Conservation (phyloP, 768 basidiomycete species). For the Xerocomellus amylosporus region DNA sequence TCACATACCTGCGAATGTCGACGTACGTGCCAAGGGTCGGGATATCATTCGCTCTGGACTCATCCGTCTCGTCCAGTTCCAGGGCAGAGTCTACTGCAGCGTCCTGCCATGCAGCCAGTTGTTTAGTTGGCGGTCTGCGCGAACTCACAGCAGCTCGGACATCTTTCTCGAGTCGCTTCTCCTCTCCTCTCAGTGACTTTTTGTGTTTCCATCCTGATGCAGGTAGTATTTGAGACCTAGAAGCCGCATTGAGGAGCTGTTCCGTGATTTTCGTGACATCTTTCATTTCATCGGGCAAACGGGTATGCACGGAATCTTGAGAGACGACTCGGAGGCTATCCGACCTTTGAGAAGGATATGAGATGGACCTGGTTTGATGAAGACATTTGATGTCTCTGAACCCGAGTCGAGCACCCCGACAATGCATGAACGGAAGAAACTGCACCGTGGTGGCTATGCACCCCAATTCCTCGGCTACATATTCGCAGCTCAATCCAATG, state of each 20-base stretch:
- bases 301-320: neutral
- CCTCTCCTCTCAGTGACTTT: slow-evolving; percentile 36
- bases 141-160: slow-evolving; percentile 13
- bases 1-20: slow-evolving; percentile 48
- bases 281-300: slow-evolving; percentile 2
- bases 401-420: slow-evolving; percentile 19
- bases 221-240: slow-evolving; percentile 23
- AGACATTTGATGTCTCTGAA: slow-evolving; percentile 16
- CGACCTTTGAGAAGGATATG: neutral
- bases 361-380: neutral
- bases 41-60: slow-evolving; percentile 14
- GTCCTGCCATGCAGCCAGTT: slow-evolving; percentile 26
- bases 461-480: neutral
- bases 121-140: slow-evolving; percentile 22
- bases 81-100: slow-evolving; percentile 13
- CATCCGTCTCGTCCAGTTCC: slow-evolving; percentile 14
- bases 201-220: slow-evolving; percentile 38
- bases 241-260: slow-evolving; percentile 36
- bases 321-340: neutral
- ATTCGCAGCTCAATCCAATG: slow-evolving; percentile 40
- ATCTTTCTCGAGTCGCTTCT: slow-evolving; percentile 35
- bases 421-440: slow-evolving; percentile 33
- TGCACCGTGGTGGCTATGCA: slow-evolving; percentile 26
- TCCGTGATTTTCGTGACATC: slow-evolving; percentile 22
- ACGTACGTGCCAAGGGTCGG: slow-evolving; percentile 48